These are phyloP conservation scores for Echinochloa phyllopogon DNA, from an alignment of 176 grass and related monocot genomes.

Conservation along the genomic window DNA sequence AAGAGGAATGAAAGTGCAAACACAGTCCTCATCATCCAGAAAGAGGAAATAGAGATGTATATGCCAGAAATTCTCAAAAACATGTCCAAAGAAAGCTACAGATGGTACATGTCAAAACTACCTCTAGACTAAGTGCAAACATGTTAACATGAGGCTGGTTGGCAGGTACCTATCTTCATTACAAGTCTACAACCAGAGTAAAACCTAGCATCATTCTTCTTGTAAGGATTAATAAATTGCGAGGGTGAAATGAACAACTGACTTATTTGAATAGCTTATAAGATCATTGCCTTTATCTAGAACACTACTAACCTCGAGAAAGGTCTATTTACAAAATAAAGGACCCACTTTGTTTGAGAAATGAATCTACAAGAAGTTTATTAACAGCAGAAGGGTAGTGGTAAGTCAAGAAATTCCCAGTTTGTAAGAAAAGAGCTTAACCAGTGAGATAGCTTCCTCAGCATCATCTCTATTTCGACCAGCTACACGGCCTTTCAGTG, in stretches of 20 bases:
- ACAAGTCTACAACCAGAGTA: neutral
- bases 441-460: slow-evolving; percentile 98
- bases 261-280: neutral
- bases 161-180: neutral
- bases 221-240: neutral
- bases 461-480: slow-evolving; percentile 96
- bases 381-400: slow-evolving; percentile 22
- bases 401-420: neutral
- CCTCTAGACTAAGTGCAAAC: neutral
- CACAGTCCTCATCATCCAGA: neutral
- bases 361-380: slow-evolving; percentile 8
- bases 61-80: neutral
- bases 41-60: neutral
- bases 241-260: neutral
- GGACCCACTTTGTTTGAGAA: neutral
- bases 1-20: neutral
- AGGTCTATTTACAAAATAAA: neutral
- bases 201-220: neutral
- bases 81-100: neutral
- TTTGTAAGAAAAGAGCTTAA: slow-evolving; percentile 43
- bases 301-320: neutral
- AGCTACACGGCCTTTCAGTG: slow-evolving; percentile 86
- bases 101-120: neutral
- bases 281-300: neutral
- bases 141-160: neutral